These are phyloP conservation scores for Pythium aphanidermatum DNA, from an alignment of 352 stramenopile species.

Conservation along the genomic window DNA sequence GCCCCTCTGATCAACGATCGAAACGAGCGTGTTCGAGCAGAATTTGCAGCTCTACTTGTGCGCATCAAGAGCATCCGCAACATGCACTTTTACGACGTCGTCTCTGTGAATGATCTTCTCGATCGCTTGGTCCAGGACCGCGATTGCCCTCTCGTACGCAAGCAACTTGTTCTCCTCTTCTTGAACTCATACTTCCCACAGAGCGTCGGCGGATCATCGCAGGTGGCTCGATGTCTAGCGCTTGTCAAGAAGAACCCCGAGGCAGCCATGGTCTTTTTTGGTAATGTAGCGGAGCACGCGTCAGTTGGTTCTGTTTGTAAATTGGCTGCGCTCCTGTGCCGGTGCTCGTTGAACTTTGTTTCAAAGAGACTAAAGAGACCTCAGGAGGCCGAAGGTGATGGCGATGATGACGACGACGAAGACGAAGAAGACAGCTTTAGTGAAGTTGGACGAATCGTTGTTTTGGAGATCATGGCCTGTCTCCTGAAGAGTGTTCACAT, in stretches of 20 bases:
- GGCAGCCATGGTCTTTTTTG: conserved; percentile 80
- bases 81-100: conserved; percentile 85
- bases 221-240: conserved; percentile 73
- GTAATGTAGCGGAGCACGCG: conserved; percentile 61
- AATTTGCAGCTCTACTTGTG: conserved; percentile 70
- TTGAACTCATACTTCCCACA: conserved; percentile 87
- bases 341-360: conserved; percentile 74
- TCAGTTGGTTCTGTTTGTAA: conserved; percentile 83
- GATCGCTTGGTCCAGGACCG: conserved; percentile 67
- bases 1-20: conserved; percentile 78
- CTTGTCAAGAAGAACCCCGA: conserved; percentile 80
- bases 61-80: conserved; percentile 86
- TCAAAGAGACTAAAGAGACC: conserved; percentile 47
- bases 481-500: conserved; percentile 66
- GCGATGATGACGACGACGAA: conserved; percentile 53
- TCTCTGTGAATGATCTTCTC: conserved; percentile 70
- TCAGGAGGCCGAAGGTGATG: conserved; percentile 30
- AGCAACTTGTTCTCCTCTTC: conserved; percentile 78
- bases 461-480: conserved; percentile 67
- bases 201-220: conserved; percentile 66
- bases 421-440: conserved; percentile 68
- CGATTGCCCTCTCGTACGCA: conserved; percentile 44
- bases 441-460: conserved; percentile 59
- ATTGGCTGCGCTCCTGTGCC: conserved; percentile 61
- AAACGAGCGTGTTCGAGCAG: conserved; percentile 76